A percentile compares a stretch with the other conserved stretches of the same genome.
phyloP scores from a whole-genome alignment of 805 yeast species.

The Wickerhamiella alocasiicola region DNA sequence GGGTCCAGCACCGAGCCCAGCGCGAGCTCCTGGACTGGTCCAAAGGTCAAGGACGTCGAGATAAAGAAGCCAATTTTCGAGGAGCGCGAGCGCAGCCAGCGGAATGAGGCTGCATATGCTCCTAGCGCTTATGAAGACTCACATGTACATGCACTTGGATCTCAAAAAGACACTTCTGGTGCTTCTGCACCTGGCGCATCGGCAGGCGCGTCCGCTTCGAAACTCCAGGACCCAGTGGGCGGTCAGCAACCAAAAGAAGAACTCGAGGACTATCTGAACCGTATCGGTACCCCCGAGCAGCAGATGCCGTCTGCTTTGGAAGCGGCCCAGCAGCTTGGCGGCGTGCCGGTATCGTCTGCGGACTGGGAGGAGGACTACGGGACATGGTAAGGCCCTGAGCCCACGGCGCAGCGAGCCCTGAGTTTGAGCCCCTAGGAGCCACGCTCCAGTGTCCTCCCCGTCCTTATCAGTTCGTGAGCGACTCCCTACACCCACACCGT shows the following conservation, averaged over 20 bases:
- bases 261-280: conserved; percentile 18
- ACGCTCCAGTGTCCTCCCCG: no score
- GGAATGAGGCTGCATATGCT: neutral
- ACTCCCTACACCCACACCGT: no score
- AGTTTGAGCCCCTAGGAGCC: no score
- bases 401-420: no score
- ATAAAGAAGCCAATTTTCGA: conserved; percentile 10
- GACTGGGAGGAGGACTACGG: conserved; percentile 21
- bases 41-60: conserved; percentile 12
- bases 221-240: conserved; percentile 8
- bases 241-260: conserved; percentile 18
- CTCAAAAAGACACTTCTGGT: neutral
- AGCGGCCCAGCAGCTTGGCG: conserved; percentile 15
- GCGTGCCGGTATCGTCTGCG: conserved; percentile 9
- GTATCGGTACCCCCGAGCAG: conserved; percentile 12
- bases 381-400: conserved; percentile 4
- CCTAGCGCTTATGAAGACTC: neutral
- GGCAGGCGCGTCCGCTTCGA: no score
- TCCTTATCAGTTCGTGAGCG: no score
- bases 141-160: neutral
- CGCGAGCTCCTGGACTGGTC: conserved; percentile 4
- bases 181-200: neutral
- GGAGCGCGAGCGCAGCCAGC: conserved; percentile 11
- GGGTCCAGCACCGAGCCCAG: neutral
- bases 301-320: conserved; percentile 13